Base-by-base conservation (phyloP, 441 rosid genomes). In the Pelargonium myrrhifolium region DNA sequence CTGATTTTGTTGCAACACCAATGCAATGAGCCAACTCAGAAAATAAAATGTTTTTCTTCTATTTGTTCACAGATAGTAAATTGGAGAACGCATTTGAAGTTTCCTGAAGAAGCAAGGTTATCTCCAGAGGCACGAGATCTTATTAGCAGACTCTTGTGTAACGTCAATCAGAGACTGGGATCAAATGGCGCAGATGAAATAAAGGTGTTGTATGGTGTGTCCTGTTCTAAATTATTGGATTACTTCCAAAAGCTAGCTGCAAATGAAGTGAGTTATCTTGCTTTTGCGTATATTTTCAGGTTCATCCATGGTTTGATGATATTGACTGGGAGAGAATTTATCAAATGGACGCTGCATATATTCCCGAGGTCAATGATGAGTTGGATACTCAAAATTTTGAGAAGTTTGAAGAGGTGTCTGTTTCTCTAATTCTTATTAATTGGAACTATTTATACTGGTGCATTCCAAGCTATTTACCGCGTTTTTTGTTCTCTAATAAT, bases 331-430 rank as follows among this genome's bases (percentile, higher is more conserved):
- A 81, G 40, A 77, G 74, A 61, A 69, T 86, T 21, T 86, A 82
- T 17, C 86, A 76, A 68, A 79, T 81, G 71, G 77, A 82, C 42
- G 90, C 90, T 73, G 86, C 86, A 20, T 82, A 80, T 76, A 76
- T 79, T 75, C 90, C 86, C 1, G 68, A 86, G 82, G 85, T 86
- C 73, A 82, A 82, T 63, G 78, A 75, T 72, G 86, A 80, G 61
- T 79, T 85, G n/a, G 90, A 86, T 71, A 83, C 87, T 20, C 89
- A 77, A 51, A 85, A 85, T 81, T 85, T 85, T 68, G 85, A 82
- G 72, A 83, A 82, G 75, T 86, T 80, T 79, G 90, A 86, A 3
- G 90, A 86, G 90, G 90, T 86, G 60, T 66, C 74, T 15, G 58
- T 55, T 78, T 15, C 14, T 0, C 56, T 49, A n/a, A 14, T 49